Evolutionary conservation across 2,329 filamentous ascomycete species (phyloP), one percentile per base, ranked within the genome.

Genomic region (Fusarium keratoplasticum): DNA sequence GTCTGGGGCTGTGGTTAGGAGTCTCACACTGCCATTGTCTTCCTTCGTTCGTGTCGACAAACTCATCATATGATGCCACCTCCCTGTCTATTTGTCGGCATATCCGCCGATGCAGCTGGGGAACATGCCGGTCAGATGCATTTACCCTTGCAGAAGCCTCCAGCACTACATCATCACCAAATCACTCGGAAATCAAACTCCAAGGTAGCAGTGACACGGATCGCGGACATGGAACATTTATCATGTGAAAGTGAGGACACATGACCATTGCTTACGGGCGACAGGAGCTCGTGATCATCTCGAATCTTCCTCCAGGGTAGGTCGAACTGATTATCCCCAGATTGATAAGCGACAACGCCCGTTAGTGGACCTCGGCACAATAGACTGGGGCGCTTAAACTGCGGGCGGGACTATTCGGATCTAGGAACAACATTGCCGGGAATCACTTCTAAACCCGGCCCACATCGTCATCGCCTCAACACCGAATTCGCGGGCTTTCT

Each of bases 361-460:
- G 75, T 73, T 73, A 79, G 67, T 61, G 60, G 64, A 69, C 40
- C 63, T 55, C 55, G 47, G 70, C 47, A 66, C 76, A 67, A 13
- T 44, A 38, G 29, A 54, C 16, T 22, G n/a, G 14, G 36, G 44
- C 75, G 74, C 76, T 77, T 79, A 77, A 78, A 71, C 76, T 47
- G 27, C 59, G 69, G 64, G 52, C 66, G 65, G 70, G 67, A 69
- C 67, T 67, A 67, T 78, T 75, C 73, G 75, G 75, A 57, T 65
- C 66, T 36, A 62, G 64, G 66, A 65, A 67, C 54, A 62, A 20
- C 31, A 59, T 52, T 61, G 40, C 72, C 77, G 76, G 77, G 69
- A 44, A 70, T 74, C 71, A 78, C 68, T 75, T 79, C 69, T 79
- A 75, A 74, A 61, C 64, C 77, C 77, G 74, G 67, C 74, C 77